A percentile compares a stretch with the other conserved stretches of the same genome.
Conservation (phyloP, 345 rosid species). For the Acer saccharum region DNA sequence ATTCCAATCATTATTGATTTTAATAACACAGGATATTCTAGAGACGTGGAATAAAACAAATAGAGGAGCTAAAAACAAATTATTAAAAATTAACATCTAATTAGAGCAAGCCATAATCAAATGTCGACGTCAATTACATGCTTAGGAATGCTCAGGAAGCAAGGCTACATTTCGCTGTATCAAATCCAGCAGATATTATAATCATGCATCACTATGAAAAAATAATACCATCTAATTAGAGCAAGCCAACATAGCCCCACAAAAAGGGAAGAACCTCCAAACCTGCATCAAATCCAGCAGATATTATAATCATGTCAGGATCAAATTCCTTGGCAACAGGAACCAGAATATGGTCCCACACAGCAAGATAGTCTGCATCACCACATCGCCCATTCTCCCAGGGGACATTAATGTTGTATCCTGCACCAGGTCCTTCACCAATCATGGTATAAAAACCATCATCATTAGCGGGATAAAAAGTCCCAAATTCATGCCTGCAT, state of each 20-base stretch:
- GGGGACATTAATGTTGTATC: constrained; percentile 92
- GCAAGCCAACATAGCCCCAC: neutral
- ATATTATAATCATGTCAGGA: constrained; percentile 76
- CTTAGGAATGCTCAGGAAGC: neutral
- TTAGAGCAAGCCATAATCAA: neutral
- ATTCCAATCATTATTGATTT: constrained; percentile 5
- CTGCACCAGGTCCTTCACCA: constrained; percentile 91
- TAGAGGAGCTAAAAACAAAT: neutral
- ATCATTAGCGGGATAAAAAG: constrained; percentile 75
- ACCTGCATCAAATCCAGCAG: constrained; percentile 99
- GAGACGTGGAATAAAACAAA: neutral
- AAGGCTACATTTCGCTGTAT: neutral
- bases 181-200: too few relatives aligned
- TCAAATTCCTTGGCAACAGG: constrained; percentile 78
- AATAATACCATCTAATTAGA: neutral
- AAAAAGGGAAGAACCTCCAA: constrained; percentile 11
- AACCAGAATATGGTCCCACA: constrained; percentile 88
- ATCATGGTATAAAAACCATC: constrained; percentile 82
- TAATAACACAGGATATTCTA: neutral
- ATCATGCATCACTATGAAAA: neutral
- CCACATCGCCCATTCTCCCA: constrained; percentile 89
- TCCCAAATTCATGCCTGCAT: constrained; percentile 83
- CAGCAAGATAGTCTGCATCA: constrained; percentile 90
- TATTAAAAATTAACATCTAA: neutral
- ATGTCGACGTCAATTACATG: neutral